Conservation (phyloP, 352 stramenopile genomes). For the Pythium myriotylum region DNA sequence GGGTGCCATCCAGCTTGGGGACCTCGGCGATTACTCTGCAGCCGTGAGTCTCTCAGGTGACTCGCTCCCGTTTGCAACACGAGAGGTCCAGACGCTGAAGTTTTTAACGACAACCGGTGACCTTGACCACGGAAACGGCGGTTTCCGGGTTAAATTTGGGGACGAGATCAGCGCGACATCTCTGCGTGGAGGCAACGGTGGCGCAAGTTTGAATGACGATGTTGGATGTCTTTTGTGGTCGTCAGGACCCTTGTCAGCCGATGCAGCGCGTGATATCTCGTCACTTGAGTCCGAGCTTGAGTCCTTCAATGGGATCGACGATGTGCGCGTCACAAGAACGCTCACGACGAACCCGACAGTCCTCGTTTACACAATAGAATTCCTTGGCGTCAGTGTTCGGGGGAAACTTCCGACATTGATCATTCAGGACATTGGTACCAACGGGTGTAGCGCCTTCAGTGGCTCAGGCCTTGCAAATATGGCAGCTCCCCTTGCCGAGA, state of each 20-base stretch:
- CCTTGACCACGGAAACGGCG: slow-evolving; percentile 58
- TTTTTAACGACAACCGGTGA: slow-evolving; percentile 37
- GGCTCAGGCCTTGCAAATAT: slow-evolving; percentile 19
- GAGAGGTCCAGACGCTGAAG: slow-evolving; percentile 71
- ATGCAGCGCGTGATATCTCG: slow-evolving; percentile 45
- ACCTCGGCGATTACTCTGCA: slow-evolving; percentile 37
- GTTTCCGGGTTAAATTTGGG: slow-evolving; percentile 91
- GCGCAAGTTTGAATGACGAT: slow-evolving; percentile 71
- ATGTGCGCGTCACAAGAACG: slow-evolving; percentile 65
- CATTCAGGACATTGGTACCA: slow-evolving; percentile 89
- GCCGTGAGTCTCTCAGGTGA: slow-evolving; percentile 51
- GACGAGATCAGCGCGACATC: slow-evolving; percentile 87
- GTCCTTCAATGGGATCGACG: slow-evolving; percentile 63
- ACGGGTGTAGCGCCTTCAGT: slow-evolving; percentile 88
- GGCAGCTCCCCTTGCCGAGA: slow-evolving; percentile 21
- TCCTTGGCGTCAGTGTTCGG: slow-evolving; percentile 88
- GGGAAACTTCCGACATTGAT: slow-evolving; percentile 85
- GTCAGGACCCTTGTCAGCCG: slow-evolving; percentile 45
- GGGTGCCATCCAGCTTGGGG: slow-evolving; percentile 46
- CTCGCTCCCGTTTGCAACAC: slow-evolving; percentile 46
- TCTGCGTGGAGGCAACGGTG: slow-evolving; percentile 69
- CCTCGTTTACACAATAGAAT: slow-evolving; percentile 93
- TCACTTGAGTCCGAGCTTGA: slow-evolving; percentile 70
- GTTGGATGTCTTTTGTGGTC: slow-evolving; percentile 81
- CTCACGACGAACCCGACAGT: slow-evolving; percentile 47